Evolutionary conservation across 495 filamentous ascomycete species (phyloP), one percentile per base, ranked within the genome.

Genomic region (Lentithecium fluviatile): DNA sequence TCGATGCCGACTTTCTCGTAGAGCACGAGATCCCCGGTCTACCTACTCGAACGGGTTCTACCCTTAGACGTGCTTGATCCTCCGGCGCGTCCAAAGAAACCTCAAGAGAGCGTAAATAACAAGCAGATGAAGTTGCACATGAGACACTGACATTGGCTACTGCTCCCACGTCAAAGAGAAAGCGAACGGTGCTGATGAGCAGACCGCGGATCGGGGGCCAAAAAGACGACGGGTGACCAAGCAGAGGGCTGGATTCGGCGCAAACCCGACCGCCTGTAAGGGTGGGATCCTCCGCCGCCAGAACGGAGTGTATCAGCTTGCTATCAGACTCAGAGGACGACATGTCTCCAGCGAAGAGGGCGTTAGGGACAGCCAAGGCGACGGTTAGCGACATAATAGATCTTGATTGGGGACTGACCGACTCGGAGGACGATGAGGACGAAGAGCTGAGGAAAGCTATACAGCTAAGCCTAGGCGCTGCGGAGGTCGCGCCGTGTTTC

Each of bases 21-120:
- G 60, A 67, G 26, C 21, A n/a, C 7, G 57, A 57, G 20, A 13
- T 70, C 20, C 62, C 66, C 7, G n/a, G 45, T 37, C 20, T 67
- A 49, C 40, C 24, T 64, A 26, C 20, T 70, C n/a, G 13, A 49
- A 24, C 12, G 45, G 20, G 64, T 50, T 1, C 40, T 70, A 5
- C 57, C 53, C 3, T 13, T 56, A 37, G 59, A 52, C 4, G 25
- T 45, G n/a, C 11, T 54, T 34, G 6, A 20, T 19, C 47, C 20
- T 38, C 12, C 43, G 25, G 2, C 45, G 21, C 5, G 17, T 3
- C 4, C 19, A 45, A 10, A 50, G 13, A 52, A 53, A 19, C 3
- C 13, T n/a, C 19, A 6, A 4, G 19, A 43, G 15, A 17, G 34
- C 21, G 23, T n/a, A 47, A 43, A 47, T 37, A 19, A 13, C 25